These are phyloP conservation scores for Cyclocybe cylindracea DNA, from an alignment of 768 basidiomycete species.

Conservation along the genomic window DNA sequence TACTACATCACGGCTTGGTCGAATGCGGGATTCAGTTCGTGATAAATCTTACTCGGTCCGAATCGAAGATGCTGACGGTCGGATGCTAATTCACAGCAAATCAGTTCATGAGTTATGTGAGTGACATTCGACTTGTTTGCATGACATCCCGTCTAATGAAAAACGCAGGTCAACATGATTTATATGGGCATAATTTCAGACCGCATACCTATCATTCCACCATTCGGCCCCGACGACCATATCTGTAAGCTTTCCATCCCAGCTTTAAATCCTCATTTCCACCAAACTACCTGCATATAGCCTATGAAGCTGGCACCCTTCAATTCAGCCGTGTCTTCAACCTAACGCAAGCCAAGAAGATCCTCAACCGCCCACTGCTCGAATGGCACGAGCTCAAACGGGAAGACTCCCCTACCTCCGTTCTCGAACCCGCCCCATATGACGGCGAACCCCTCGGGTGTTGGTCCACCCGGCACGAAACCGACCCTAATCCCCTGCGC, in stretches of 20 bases:
- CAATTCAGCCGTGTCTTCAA: slow-evolving; percentile 47
- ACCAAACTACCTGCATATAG: slow-evolving; percentile 14
- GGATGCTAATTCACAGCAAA: slow-evolving; percentile 23
- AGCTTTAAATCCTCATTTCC: background rate
- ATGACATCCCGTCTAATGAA: background rate
- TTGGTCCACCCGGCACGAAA: slow-evolving; percentile 29
- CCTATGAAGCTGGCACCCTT: slow-evolving; percentile 27
- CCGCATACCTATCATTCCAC: slow-evolving; percentile 49
- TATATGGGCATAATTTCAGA: slow-evolving; percentile 46
- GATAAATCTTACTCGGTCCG: too few relatives aligned
- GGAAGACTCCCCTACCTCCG: slow-evolving; percentile 20
- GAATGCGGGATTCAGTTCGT: slow-evolving; percentile 56
- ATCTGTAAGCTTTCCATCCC: slow-evolving; percentile 26
- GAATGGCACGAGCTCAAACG: slow-evolving; percentile 52
- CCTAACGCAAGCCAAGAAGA: slow-evolving; percentile 32
- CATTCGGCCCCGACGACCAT: slow-evolving; percentile 44
- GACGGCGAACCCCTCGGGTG: slow-evolving; percentile 29
- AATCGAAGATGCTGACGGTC: too few relatives aligned
- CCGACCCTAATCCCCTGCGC: slow-evolving; percentile 20
- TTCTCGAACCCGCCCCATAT: slow-evolving; percentile 11
- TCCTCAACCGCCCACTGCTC: slow-evolving; percentile 38
- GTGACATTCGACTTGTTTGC: slow-evolving; percentile 7
- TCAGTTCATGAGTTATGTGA: slow-evolving; percentile 35
- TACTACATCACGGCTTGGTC: slow-evolving; percentile 59
- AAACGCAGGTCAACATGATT: slow-evolving; percentile 44